A percentile compares a stretch with the other conserved stretches of the same genome.
These are phyloP conservation scores for Leccinum ochraceum DNA, from an alignment of 768 basidiomycete species.

Conservation along the genomic window DNA sequence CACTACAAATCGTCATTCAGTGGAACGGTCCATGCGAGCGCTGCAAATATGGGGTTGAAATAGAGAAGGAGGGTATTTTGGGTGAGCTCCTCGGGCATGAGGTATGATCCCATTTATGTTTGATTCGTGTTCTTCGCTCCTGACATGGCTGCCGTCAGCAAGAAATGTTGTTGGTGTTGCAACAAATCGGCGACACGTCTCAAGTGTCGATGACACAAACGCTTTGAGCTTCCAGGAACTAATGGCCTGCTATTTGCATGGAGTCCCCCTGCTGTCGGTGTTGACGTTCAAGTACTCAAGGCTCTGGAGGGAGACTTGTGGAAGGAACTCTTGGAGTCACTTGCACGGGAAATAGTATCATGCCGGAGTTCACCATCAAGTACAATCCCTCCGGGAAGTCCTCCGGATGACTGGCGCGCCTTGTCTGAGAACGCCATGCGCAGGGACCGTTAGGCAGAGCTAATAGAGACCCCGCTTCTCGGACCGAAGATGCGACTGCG, in stretches of 20 bases:
- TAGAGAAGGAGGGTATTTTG: neutral
- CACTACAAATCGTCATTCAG: neutral
- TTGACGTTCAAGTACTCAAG: neutral
- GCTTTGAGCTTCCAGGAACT: neutral
- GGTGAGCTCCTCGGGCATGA: neutral
- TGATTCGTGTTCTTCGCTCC: neutral
- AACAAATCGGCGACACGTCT: neutral
- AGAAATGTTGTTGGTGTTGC: neutral
- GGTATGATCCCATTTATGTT: neutral
- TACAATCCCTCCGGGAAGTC: neutral
- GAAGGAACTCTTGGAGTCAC: neutral
- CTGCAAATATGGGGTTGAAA: too few relatives aligned
- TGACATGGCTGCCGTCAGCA: neutral
- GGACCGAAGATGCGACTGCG: constrained; percentile 15
- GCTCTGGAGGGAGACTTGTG: neutral
- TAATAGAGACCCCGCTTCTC: constrained; percentile 17
- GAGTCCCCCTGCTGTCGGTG: neutral
- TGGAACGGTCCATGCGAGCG: neutral
- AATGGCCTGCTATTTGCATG: neutral
- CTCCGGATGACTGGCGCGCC: neutral
- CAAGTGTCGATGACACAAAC: neutral
- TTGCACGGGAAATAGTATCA: neutral
- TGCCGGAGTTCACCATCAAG: neutral
- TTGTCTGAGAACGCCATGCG: neutral
- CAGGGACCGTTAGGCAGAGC: neutral